These are phyloP conservation scores for Solanum sitiens DNA, from an alignment of 257 asterid genomes.

Conservation along the genomic window DNA sequence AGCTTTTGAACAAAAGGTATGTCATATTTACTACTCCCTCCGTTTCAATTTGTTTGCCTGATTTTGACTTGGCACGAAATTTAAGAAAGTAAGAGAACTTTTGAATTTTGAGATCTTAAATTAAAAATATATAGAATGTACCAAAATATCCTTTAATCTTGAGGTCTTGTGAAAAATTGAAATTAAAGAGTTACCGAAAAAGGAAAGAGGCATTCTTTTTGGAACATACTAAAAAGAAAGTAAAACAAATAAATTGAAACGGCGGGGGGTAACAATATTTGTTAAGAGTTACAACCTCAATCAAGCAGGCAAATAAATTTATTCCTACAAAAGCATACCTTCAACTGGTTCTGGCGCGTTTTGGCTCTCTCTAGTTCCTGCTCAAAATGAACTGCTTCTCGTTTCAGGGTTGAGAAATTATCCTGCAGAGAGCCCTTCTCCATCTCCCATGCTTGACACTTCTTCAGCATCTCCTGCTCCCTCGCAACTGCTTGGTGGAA, in stretches of 20 bases:
- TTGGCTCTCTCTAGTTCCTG: slow-evolving; percentile 22
- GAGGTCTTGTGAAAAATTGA: neutral
- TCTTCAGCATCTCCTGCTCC: slow-evolving; percentile 38
- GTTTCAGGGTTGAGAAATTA: slow-evolving; percentile 11
- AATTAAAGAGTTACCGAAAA: neutral
- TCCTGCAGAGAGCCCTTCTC: slow-evolving; percentile 27
- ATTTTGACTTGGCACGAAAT: neutral
- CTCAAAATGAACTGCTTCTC: slow-evolving; percentile 7
- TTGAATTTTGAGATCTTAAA: too few relatives aligned
- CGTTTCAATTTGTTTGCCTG: neutral
- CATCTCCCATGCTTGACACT: slow-evolving; percentile 19
- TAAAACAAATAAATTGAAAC: neutral
- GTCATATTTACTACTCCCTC: neutral
- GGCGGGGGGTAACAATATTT: neutral
- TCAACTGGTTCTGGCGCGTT: slow-evolving; percentile 25
- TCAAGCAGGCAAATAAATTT: neutral
- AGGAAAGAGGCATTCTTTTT: neutral
- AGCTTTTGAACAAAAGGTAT: neutral
- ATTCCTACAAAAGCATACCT: slow-evolving; percentile 24
- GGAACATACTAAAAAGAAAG: neutral
- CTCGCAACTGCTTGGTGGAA: slow-evolving; percentile 23
- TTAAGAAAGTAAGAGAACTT: neutral
- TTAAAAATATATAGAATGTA: neutral
- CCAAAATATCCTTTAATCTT: neutral
- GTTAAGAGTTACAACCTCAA: neutral